Percentiles rank a stretch among this genome's conserved stretches.
These are phyloP conservation scores for Syzygium syzygioides DNA, from an alignment of 441 rosid genomes.

Conservation along the genomic window DNA sequence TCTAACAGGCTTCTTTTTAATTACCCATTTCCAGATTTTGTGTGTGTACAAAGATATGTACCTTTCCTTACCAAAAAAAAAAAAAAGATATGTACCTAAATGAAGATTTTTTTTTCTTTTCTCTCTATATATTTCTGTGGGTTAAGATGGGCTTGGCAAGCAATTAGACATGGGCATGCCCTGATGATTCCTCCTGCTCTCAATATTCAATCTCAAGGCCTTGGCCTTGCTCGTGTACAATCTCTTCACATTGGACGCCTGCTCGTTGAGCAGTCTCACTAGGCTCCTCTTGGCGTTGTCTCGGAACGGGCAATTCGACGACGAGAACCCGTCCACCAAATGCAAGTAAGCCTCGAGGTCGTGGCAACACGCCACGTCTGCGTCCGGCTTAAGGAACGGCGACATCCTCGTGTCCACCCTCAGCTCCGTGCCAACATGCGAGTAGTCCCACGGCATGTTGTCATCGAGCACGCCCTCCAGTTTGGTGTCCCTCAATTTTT, in stretches of 20 bases:
- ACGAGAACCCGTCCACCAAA: conserved; percentile 85
- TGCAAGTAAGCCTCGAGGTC: conserved; percentile 69
- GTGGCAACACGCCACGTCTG: conserved; percentile 71
- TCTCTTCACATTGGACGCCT: conserved; percentile 2
- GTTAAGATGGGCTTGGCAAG: conserved; percentile 11
- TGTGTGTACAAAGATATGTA: neutral
- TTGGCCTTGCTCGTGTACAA: conserved; percentile 12
- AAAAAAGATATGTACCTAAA: neutral
- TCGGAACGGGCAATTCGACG: conserved; percentile 78
- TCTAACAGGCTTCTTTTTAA: neutral
- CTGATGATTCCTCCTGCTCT: neutral
- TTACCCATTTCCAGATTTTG: neutral
- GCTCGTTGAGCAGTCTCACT: neutral
- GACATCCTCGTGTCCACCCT: conserved; percentile 77
- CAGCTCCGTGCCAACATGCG: conserved; percentile 65
- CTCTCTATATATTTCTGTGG: neutral
- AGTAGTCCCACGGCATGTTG: conserved; percentile 48
- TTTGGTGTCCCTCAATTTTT: neutral
- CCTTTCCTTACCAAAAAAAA: no score
- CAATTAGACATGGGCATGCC: neutral
- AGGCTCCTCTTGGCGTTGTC: conserved; percentile 73
- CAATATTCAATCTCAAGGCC: neutral
- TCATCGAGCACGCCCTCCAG: conserved; percentile 13
- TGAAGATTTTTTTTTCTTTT: neutral
- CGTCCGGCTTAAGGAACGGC: conserved; percentile 59